Evolutionary conservation across 805 yeast species (phyloP), one percentile per base, ranked within the genome.

Genomic region (Komagataella populi): DNA sequence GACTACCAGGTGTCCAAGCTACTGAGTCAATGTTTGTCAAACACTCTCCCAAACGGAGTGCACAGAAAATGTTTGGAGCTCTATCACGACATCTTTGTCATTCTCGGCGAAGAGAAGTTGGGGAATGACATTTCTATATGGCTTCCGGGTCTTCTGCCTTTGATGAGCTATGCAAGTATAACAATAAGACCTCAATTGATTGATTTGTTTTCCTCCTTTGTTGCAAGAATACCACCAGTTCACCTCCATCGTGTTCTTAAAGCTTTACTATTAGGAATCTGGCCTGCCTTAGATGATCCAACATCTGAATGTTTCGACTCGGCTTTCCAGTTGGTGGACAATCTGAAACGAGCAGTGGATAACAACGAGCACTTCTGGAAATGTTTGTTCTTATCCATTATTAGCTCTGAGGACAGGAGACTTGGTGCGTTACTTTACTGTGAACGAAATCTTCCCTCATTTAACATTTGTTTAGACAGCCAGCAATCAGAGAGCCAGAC

Each of bases 201-300:
- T 16, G 77, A 77, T 22, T 66, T 91, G 1, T 80, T 83, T 56
- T 75, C 74, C 36, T 70, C 70, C 2, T 76, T 77, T 57, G 61
- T 89, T 6, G 68, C 86, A 6, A 70, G 68, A 44, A 58, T 86
- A 3, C 76, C 83, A 2, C 60, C 80, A 2, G 52, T 56, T 0
- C 64, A 72, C 0, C 64, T 90, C 52, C 72, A 80, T 51, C 66
- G 75, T 22, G 64, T 87, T 16, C 68, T 85, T 39, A 81, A 78
- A 52, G 89, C 97, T 0, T 59, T 91, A 6, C 65, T 91, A 4
- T 71, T 89, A 49, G 78, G 91, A 54, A 70, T 90, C 39, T 65
- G 91, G 2, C 89, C 96, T 0, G 96, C 96, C 0, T 76, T 93
- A 50, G 99, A 93, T 59, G 98, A 93, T 59, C 96, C 90, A 56